Evolutionary conservation across 352 stramenopile genomes (phyloP).

Genomic region (Phytophthora ohioensis): DNA sequence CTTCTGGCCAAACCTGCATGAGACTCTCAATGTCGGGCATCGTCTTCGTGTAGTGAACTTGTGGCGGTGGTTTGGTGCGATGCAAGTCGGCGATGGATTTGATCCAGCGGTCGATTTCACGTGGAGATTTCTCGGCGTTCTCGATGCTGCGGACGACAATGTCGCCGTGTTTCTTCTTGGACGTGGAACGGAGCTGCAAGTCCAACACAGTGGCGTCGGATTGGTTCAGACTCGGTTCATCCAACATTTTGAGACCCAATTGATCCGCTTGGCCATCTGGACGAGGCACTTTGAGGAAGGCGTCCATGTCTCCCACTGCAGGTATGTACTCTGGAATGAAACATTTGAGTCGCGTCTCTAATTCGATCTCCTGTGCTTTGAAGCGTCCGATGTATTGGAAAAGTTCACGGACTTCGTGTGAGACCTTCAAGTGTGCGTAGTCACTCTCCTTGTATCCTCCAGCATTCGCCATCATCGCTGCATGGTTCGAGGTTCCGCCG

Average conservation of each 20-base stretch:
- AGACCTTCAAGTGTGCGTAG: constrained; percentile 90
- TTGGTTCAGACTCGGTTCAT: constrained; percentile 93
- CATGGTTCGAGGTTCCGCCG: constrained; percentile 47
- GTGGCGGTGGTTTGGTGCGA: constrained; percentile 91
- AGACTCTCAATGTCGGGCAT: constrained; percentile 96
- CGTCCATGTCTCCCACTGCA: constrained; percentile 96
- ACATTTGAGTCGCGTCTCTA: constrained; percentile 96
- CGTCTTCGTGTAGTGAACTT: constrained; percentile 94
- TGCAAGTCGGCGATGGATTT: constrained; percentile 96
- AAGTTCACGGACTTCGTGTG: constrained; percentile 89
- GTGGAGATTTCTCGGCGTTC: constrained; percentile 92
- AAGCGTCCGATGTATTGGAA: constrained; percentile 96
- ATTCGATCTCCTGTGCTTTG: constrained; percentile 95
- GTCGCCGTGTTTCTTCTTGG: constrained; percentile 95
- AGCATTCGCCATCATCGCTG: constrained; percentile 72
- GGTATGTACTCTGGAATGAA: constrained; percentile 98
- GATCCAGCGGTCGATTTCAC: constrained; percentile 96
- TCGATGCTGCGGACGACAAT: constrained; percentile 95
- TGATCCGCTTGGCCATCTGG: constrained; percentile 91
- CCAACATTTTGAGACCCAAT: constrained; percentile 93
- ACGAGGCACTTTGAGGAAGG: constrained; percentile 96
- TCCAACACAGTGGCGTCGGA: constrained; percentile 96
- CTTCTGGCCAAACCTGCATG: constrained; percentile 93
- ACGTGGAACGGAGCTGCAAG: constrained; percentile 94
- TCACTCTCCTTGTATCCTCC: constrained; percentile 90